Conservation (phyloP, 2,329 filamentous ascomycete species). For the Penicillium sp. region DNA sequence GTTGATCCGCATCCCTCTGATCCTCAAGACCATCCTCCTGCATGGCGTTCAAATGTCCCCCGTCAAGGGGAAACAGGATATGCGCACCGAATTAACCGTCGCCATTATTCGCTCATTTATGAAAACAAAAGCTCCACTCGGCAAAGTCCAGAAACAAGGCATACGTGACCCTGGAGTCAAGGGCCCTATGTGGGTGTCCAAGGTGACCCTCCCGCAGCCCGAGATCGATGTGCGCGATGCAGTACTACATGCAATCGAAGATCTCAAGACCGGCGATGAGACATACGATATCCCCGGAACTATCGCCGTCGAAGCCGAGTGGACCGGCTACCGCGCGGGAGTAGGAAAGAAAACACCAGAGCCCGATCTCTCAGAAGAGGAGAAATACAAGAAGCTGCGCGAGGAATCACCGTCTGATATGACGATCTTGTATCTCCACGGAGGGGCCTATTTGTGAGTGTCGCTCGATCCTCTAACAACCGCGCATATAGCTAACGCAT, state of each 20-base stretch:
- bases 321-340: constrained; percentile 46
- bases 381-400: constrained; percentile 44
- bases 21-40: constrained; percentile 44
- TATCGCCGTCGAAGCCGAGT: constrained; percentile 45
- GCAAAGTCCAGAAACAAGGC: constrained; percentile 63
- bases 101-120: constrained; percentile 69
- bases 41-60: constrained; percentile 64
- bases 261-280: constrained; percentile 40
- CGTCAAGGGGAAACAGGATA: constrained; percentile 72
- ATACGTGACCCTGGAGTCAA: constrained; percentile 67
- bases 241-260: constrained; percentile 41
- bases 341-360: constrained; percentile 39
- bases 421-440: constrained; percentile 50
- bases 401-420: constrained; percentile 41
- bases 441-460: constrained; percentile 48
- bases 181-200: constrained; percentile 78
- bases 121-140: constrained; percentile 52
- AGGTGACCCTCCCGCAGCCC: constrained; percentile 62
- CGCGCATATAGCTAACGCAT: not conserved
- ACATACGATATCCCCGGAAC: constrained; percentile 40
- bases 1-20: constrained; percentile 41
- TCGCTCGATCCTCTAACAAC: not conserved
- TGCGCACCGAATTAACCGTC: constrained; percentile 71
- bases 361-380: constrained; percentile 44
- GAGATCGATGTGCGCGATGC: constrained; percentile 46